Base-by-base conservation (phyloP, 2,329 filamentous ascomycete species). In the Stachybotrys chlorohalonatus region DNA sequence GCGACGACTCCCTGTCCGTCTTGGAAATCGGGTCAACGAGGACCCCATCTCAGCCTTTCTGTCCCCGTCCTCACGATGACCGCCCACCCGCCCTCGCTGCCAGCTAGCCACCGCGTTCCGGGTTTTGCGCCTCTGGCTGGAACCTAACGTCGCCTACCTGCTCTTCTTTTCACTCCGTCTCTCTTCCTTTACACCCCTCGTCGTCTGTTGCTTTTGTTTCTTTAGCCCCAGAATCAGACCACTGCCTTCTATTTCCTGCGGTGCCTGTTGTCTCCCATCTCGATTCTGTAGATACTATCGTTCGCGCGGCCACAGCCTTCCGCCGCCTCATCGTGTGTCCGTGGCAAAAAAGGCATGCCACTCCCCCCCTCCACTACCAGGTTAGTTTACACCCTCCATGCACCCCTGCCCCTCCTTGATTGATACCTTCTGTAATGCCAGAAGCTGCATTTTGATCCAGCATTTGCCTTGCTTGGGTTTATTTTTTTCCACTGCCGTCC, bases 11-110 rank as follows among this genome's bases (percentile, higher is more conserved):
- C 61, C 61, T 62, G 59, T 58, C 32, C 49, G 56, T 50, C 59
- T 53, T 68, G 61, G 59, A 58, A 62, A 71, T 71, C 68, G 69
- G 61, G 59, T 63, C 67, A 69, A 68, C 68, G 58, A 62, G 66
- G 54, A 59, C 54, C 52, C 53, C 56, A 70, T 69, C 65, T 66
- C 51, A n/a, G 45, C 49, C 55, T 59, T 53, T 59, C 51, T 54
- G 17, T 55, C 58, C 53, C 53, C 55, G 54, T 55, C 51, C 57
- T 55, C 57, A 53, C 55, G 46, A 53, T 52, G 51, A 55, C 36
- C 36, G 36, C 5, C 24, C 9, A 13, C 36, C 13, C 52, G 55
- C 58, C 56, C 16, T 16, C 51, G 31, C 30, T 42, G 39, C 51
- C 51, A 39, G 31, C 51, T 36, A 47, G 24, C 24, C 36, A 42